These are phyloP conservation scores for Lepraria neglecta DNA, from an alignment of 495 filamentous ascomycete species.

Conservation along the genomic window DNA sequence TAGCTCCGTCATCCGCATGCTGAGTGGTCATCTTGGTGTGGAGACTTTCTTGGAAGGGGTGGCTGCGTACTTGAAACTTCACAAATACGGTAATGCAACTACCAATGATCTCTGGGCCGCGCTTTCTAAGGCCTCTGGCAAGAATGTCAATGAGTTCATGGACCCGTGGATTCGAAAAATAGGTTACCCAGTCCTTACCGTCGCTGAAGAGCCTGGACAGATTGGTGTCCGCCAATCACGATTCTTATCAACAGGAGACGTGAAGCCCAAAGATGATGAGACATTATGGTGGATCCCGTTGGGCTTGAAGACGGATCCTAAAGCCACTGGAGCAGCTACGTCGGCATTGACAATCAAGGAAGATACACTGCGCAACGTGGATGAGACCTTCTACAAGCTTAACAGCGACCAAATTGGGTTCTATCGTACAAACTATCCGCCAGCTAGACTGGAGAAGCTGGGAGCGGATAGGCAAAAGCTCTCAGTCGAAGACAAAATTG, in stretches of 20 bases:
- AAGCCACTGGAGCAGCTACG: conserved; percentile 31
- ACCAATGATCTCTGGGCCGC: conserved; percentile 89
- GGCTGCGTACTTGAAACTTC: conserved; percentile 75
- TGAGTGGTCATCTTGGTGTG: conserved; percentile 76
- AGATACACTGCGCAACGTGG: conserved; percentile 63
- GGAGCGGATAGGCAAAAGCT: conserved; percentile 66
- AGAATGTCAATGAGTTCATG: conserved; percentile 84
- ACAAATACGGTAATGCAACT: conserved; percentile 90
- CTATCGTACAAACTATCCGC: conserved; percentile 88
- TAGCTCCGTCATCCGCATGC: conserved; percentile 90
- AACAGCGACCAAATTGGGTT: conserved; percentile 85
- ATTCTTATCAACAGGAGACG: conserved; percentile 86
- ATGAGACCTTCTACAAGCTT: conserved; percentile 79
- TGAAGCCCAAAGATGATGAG: conserved; percentile 80
- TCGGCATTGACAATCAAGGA: conserved; percentile 69
- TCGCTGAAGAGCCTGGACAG: conserved; percentile 74
- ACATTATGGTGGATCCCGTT: conserved; percentile 97
- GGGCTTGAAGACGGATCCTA: conserved; percentile 55
- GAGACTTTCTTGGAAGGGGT: conserved; percentile 86
- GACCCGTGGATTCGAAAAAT: conserved; percentile 89
- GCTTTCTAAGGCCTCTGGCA: conserved; percentile 81
- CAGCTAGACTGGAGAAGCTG: conserved; percentile 68
- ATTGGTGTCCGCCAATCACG: conserved; percentile 77
- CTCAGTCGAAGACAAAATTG: conserved; percentile 83
- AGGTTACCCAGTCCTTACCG: conserved; percentile 82